Evolutionary conservation across 768 basidiomycete genomes (phyloP).

Genomic region (Boletus sensibilis): DNA sequence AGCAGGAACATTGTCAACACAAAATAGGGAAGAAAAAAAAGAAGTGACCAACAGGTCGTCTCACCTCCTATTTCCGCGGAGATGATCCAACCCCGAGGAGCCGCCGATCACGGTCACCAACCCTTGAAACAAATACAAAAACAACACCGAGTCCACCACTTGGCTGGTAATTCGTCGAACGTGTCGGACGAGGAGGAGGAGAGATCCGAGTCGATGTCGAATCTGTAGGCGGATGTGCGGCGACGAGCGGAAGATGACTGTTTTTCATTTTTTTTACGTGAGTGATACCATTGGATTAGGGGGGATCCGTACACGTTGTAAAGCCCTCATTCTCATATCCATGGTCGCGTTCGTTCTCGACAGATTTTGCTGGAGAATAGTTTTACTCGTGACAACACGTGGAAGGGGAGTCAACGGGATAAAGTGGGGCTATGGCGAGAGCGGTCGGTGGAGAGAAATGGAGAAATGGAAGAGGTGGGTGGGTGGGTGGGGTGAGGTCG

Average conservation of each 20-base stretch:
- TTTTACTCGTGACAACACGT: slow-evolving; percentile 1
- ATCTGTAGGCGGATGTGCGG: slow-evolving; percentile 14
- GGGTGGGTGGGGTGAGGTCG: background rate
- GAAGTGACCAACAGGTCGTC: background rate
- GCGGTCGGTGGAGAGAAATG: background rate
- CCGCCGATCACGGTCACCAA: slow-evolving; percentile 16
- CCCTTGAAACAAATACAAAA: slow-evolving; percentile 25
- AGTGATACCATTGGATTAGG: background rate
- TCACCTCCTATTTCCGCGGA: slow-evolving; percentile 16
- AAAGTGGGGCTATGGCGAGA: background rate
- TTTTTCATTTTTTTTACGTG: background rate
- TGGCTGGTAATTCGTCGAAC: slow-evolving; percentile 20
- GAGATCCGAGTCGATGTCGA: slow-evolving; percentile 25
- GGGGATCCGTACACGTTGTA: slow-evolving; percentile 11
- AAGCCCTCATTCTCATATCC: slow-evolving; percentile 1
- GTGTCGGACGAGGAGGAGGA: slow-evolving; percentile 27
- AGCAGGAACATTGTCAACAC: background rate
- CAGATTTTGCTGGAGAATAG: background rate
- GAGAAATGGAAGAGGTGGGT: background rate
- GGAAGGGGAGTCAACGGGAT: background rate
- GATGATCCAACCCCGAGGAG: slow-evolving; percentile 2
- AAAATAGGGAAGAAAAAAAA: background rate
- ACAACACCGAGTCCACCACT: slow-evolving; percentile 22
- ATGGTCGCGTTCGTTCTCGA: slow-evolving; percentile 4
- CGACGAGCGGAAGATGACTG: slow-evolving; percentile 10